Conservation (phyloP, 169 alveolate genomes). For the Eimeria tenella region DNA sequence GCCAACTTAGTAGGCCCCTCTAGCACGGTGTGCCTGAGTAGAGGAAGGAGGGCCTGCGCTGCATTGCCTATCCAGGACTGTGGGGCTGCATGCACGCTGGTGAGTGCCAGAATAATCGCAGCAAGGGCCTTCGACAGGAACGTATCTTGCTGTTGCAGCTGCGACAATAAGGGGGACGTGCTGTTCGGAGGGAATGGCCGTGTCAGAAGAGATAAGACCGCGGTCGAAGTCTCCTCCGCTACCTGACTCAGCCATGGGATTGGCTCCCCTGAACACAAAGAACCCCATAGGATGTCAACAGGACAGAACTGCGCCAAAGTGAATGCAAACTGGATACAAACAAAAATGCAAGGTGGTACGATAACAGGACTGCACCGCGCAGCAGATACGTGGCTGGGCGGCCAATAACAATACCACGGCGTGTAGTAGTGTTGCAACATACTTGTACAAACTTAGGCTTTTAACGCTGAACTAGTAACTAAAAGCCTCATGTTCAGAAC, state of each 20-base stretch:
- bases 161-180: not conserved
- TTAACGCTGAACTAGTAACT: too few relatives aligned
- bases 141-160: not conserved
- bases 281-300: not conserved
- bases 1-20: conserved; percentile 37
- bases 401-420: too few relatives aligned
- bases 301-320: not conserved
- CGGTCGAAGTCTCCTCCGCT: conserved; percentile 51
- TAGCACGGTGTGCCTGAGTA: conserved; percentile 69
- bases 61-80: conserved; percentile 81
- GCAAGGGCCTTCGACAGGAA: conserved; percentile 10
- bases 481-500: not conserved
- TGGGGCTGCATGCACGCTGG: conserved; percentile 77
- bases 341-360: not conserved
- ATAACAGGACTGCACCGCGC: too few relatives aligned
- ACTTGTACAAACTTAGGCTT: too few relatives aligned
- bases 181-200: conserved; percentile 40
- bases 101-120: conserved; percentile 61
- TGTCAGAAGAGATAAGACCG: conserved; percentile 53
- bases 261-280: conserved; percentile 39
- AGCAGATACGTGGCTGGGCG: too few relatives aligned
- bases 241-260: conserved; percentile 74
- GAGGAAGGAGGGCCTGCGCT: conserved; percentile 74
- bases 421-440: too few relatives aligned
- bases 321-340: not conserved